These are phyloP conservation scores for Corchorus olitorius DNA, from an alignment of 345 rosid species.

Conservation along the genomic window DNA sequence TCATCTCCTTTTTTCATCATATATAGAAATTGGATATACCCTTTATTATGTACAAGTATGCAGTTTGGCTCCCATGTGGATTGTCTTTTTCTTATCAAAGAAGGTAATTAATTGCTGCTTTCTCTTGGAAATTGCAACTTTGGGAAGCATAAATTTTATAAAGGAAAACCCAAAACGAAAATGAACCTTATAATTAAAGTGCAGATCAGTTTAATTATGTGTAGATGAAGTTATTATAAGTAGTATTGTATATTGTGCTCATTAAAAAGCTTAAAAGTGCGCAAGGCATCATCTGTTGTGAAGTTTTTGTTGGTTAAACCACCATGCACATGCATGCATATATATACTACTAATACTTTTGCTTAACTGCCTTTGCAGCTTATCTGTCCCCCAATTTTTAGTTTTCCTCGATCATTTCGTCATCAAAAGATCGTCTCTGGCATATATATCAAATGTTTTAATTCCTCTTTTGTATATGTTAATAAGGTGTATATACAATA, in stretches of 20 bases:
- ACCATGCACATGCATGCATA: conserved; percentile 6
- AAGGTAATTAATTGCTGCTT: not conserved
- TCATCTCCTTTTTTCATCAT: conserved; percentile 19
- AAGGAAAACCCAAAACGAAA: not conserved
- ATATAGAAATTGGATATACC: not conserved
- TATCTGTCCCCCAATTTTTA: not conserved
- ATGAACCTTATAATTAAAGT: not conserved
- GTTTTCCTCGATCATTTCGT: not conserved
- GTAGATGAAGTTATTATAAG: not conserved
- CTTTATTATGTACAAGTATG: not conserved
- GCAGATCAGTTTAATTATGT: not conserved
- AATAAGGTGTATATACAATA: too few species aligned
- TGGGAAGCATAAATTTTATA: not conserved
- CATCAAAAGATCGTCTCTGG: not conserved
- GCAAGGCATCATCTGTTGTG: not conserved
- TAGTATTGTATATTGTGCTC: too few species aligned
- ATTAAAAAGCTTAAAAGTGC: not conserved
- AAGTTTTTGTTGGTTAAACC: not conserved
- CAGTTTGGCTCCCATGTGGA: conserved; percentile 31
- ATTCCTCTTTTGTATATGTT: too few species aligned
- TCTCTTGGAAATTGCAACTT: not conserved
- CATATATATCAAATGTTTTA: too few species aligned
- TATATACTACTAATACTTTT: not conserved
- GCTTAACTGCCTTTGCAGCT: not conserved
- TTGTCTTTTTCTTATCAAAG: conserved; percentile 24